Percentiles rank a stretch among this genome's conserved stretches.
These are phyloP conservation scores for Neofusicoccum umdonicola DNA, from an alignment of 2,329 filamentous ascomycete genomes.

Conservation along the genomic window DNA sequence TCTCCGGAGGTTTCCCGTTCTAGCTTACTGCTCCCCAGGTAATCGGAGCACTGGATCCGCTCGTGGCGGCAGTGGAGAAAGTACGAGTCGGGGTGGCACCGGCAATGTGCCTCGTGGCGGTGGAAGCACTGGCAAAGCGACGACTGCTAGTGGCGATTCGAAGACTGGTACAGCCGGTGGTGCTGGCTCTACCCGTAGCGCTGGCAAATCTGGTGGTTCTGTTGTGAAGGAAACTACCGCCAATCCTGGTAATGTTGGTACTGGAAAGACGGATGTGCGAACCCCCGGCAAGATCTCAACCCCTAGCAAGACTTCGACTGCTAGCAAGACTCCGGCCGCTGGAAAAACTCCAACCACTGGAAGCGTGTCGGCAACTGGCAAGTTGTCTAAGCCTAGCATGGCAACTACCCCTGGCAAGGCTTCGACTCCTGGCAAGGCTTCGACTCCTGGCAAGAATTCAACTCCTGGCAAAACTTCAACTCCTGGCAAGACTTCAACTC, in stretches of 20 bases:
- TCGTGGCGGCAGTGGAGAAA: neutral
- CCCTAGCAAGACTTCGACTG: neutral
- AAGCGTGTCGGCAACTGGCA: neutral
- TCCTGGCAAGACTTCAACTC: neutral
- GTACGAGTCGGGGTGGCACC: neutral
- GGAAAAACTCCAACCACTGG: neutral
- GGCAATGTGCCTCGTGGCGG: slow-evolving; percentile 1
- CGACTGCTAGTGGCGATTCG: neutral
- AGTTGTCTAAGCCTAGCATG: neutral
- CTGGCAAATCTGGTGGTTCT: neutral
- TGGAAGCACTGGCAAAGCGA: slow-evolving; percentile 1
- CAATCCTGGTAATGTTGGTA: neutral
- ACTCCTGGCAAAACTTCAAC: too few species aligned
- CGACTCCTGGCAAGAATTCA: neutral
- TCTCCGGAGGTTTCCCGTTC: slow-evolving; percentile 12
- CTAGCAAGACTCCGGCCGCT: neutral
- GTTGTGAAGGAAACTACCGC: neutral
- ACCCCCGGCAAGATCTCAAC: neutral
- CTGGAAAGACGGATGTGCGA: neutral
- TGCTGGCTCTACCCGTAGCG: neutral
- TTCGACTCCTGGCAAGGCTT: neutral
- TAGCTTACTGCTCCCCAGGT: slow-evolving; percentile 7
- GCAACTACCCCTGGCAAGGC: neutral
- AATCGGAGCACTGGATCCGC: neutral
- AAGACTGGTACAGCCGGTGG: neutral